Base-by-base conservation (phyloP, 768 basidiomycete genomes). In the Agaricus blazei region DNA sequence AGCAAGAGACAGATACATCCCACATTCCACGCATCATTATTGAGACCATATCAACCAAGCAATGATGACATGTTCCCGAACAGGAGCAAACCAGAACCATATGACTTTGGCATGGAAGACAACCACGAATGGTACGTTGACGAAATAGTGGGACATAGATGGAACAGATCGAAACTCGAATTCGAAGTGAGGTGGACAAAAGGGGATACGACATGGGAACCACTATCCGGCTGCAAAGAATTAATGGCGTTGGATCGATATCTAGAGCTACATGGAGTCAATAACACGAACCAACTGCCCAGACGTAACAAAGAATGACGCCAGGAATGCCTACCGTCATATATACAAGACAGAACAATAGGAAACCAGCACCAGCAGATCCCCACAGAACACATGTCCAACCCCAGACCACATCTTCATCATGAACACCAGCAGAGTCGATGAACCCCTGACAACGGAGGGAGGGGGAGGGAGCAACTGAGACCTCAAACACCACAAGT, bases 41-140 rank as follows among this genome's bases (percentile, higher is more conserved):
- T 79, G 4, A 29, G 66, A 19, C 61, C 58, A 14, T 61, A 64
- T 15, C 51, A 70, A 34, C 48, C 65, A 1, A 60, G 62, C 0
- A 71, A 68, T 24, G 67, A 75, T 57, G 49, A 27, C 0, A 14
- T 70, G 37, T 79, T 79, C 61, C 76, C 74, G 0, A 58, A 63
- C 5, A 49, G 71, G 0, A 50, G 60, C 0, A 40, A 56, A 0
- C 57, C 60, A 4, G 63, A 66, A 23, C 66, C 68, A n/a, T 77
- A 75, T 36, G 72, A 77, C 57, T 72, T 75, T 52, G 68, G 75
- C 0, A 58, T 51, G 0, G 52, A 56, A 1, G 61, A 66, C 2
- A 67, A 73, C 2, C 63, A 64, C 0, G 73, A 79, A 58, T 75
- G 65, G 64, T 58, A 68, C 6, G 69, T 79, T 4, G 71, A 76